These are phyloP conservation scores for Poa pratensis DNA, from an alignment of 176 grass and related monocot genomes.

Conservation along the genomic window DNA sequence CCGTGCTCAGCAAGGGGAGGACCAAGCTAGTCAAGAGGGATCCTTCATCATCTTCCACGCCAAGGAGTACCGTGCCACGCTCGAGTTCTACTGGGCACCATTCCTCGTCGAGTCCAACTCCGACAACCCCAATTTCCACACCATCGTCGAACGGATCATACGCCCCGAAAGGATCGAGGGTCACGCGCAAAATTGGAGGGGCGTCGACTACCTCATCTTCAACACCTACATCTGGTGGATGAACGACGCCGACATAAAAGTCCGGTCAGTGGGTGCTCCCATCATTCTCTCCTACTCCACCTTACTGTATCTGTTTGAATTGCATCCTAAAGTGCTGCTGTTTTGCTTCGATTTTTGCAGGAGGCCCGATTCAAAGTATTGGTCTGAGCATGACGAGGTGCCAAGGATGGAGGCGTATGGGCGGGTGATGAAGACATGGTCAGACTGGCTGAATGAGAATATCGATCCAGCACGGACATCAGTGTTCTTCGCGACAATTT, in stretches of 20 bases:
- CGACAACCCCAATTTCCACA: conserved; percentile 77
- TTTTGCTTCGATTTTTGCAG: conserved; percentile 30
- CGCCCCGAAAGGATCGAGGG: conserved; percentile 57
- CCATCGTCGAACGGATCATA: conserved; percentile 65
- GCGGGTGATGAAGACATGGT: conserved; percentile 66
- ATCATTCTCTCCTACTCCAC: too few species aligned
- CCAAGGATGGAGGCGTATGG: conserved; percentile 60
- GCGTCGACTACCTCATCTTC: conserved; percentile 86
- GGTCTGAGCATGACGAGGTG: conserved; percentile 79
- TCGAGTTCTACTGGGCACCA: conserved; percentile 96
- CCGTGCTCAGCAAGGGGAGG: conserved; percentile 49
- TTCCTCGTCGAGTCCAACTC: conserved; percentile 96
- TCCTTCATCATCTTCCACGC: conserved; percentile 56
- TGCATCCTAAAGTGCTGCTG: background rate
- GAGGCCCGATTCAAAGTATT: conserved; percentile 59
- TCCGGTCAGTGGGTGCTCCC: conserved; percentile 44
- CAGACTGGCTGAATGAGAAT: conserved; percentile 65
- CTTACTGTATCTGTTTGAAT: background rate
- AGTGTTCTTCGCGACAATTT: conserved; percentile 91
- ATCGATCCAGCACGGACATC: conserved; percentile 56
- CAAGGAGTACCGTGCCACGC: conserved; percentile 82
- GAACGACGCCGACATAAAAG: conserved; percentile 75
- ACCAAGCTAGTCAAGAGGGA: conserved; percentile 52
- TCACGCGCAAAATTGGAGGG: conserved; percentile 76
- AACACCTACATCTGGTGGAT: conserved; percentile 99